Evolutionary conservation across 208 protist species (phyloP).

Genomic region (Angomonas ambiguus): DNA sequence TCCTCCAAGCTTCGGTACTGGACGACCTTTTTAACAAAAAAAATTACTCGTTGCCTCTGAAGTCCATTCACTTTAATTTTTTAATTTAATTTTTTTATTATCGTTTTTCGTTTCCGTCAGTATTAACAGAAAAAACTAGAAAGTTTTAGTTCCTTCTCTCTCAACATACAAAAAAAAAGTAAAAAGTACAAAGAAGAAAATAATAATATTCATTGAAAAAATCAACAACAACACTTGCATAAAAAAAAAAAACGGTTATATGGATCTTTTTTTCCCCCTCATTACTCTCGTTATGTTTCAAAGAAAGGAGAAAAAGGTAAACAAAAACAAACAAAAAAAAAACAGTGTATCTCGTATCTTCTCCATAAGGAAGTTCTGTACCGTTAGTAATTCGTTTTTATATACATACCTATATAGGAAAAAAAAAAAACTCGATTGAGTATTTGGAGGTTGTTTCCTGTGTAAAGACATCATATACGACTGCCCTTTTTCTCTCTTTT

Average conservation of each 20-base stretch:
- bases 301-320: background rate
- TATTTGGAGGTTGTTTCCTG: too few species aligned
- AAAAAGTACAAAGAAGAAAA: constrained; percentile 4
- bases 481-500: background rate
- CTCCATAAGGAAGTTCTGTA: too few species aligned
- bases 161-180: background rate
- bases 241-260: constrained; percentile 6
- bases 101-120: constrained; percentile 13
- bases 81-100: constrained; percentile 16
- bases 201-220: constrained; percentile 14
- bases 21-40: constrained; percentile 41
- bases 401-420: background rate
- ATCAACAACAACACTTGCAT: background rate
- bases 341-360: background rate
- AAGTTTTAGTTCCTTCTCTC: too few species aligned
- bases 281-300: background rate
- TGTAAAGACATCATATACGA: background rate
- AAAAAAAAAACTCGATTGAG: constrained; percentile 9
- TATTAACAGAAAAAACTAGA: background rate
- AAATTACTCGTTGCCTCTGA: constrained; percentile 7
- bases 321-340: background rate
- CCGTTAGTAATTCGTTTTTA: background rate
- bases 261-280: background rate
- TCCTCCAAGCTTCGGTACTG: constrained; percentile 53
- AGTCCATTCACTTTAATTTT: background rate